Evolutionary conservation across 331 rosid genomes (phyloP).

Genomic region (Dryas integrifolia): DNA sequence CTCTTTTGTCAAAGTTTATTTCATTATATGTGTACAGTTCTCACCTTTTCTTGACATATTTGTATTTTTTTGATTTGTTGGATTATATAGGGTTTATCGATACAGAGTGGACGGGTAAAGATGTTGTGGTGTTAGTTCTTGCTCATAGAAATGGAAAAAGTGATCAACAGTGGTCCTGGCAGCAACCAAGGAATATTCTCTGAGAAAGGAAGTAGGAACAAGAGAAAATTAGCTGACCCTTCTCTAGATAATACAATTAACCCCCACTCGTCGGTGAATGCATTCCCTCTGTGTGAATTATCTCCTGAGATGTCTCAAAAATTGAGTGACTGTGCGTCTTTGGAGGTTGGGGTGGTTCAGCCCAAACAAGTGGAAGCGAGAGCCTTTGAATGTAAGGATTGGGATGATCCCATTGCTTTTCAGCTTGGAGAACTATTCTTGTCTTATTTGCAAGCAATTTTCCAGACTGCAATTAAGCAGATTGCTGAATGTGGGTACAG

Average conservation of each 20-base stretch:
- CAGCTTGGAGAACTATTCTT: constrained; percentile 49
- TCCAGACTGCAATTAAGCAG: constrained; percentile 39
- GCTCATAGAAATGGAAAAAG: constrained; percentile 35
- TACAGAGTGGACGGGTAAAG: constrained; percentile 25
- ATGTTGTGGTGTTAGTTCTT: constrained; percentile 16
- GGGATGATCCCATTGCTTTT: constrained; percentile 52
- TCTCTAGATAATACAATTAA: constrained; percentile 12
- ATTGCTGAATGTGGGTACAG: constrained; percentile 48
- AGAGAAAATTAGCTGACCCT: constrained; percentile 38
- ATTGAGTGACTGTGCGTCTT: constrained; percentile 10
- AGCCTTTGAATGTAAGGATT: constrained; percentile 37
- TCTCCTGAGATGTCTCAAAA: constrained; percentile 1
- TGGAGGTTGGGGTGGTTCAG: constrained; percentile 17
- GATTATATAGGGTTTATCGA: constrained; percentile 11
- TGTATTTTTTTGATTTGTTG: neutral
- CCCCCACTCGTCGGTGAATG: constrained; percentile 12
- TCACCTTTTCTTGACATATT: neutral
- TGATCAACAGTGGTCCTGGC: constrained; percentile 23
- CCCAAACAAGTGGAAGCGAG: constrained; percentile 18
- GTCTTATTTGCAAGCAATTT: constrained; percentile 46
- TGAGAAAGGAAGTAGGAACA: constrained; percentile 32
- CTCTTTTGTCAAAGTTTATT: neutral
- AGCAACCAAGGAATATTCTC: constrained; percentile 7
- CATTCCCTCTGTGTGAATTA: constrained; percentile 28
- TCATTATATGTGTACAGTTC: constrained; percentile 11